Evolutionary conservation across 495 filamentous ascomycete genomes (phyloP), one percentile per base, ranked within the genome.

Genomic region (Hypoxylon subgilvum): DNA sequence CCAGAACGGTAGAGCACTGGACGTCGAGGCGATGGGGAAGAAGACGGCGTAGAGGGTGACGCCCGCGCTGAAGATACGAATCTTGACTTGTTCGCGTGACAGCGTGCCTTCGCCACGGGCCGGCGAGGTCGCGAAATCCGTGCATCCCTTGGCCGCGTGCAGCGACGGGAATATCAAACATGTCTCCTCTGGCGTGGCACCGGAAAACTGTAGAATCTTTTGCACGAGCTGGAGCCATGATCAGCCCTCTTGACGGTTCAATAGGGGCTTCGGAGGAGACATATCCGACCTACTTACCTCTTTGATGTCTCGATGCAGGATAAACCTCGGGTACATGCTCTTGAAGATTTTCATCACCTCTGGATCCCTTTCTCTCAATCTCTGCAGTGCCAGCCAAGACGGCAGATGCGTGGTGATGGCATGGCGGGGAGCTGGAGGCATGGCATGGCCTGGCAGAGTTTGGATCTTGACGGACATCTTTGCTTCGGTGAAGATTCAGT

Each of bases 241-340:
- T 52, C 9, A 41, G 23, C 8, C 23, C 8, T 27, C 3, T 3
- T 19, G 8, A 22, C 14, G 23, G 4, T 4, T 14, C 8, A 8
- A 27, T 27, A 8, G 23, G 8, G 8, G 8, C 23, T n/a, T n/a
- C n/a, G n/a, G n/a, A n/a, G n/a, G n/a, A 27, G 48, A 18, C 16
- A 1, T 7, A 3, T 14, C 17, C n/a, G 35, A 52, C 46, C 38
- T 25, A 59, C 55, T n/a, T n/a, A 4, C 8, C 19, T 5, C 17
- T 46, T 12, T 38, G 1, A 16, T 70, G 47, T 12, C 56, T 43
- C 31, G 70, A 74, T 6, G 72, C n/a, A n/a, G 68, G 0, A 57
- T 51, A 62, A 81, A 78, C 1, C 76, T 62, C 3, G 78, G 78
- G 60, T 79, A 81, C 38, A 79, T 57, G 36, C 67, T 71, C 21